Evolutionary conservation across 768 basidiomycete species (phyloP).

Genomic region (Boletales sp.): DNA sequence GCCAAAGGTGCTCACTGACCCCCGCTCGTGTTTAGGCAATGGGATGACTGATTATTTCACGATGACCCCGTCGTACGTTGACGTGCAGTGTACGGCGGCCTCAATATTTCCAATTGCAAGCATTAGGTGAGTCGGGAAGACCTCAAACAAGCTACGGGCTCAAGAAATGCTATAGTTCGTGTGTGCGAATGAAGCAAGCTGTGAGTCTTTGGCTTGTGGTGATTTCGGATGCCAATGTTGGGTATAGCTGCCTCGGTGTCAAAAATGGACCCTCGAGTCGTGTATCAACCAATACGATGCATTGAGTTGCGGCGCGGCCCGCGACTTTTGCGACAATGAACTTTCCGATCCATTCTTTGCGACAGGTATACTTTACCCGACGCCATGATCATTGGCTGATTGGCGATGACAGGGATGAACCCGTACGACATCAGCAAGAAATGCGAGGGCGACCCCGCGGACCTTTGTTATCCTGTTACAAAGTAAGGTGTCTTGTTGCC

Average conservation of each 20-base stretch:
- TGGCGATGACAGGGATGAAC: slow-evolving; percentile 39
- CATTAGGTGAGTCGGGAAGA: slow-evolving; percentile 14
- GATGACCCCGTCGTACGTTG: slow-evolving; percentile 42
- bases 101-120: slow-evolving; percentile 47
- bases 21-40: slow-evolving; percentile 33
- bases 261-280: slow-evolving; percentile 48
- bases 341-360: slow-evolving; percentile 23
- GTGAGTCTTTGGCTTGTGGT: slow-evolving; percentile 21
- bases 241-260: slow-evolving; percentile 66
- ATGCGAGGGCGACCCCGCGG: slow-evolving; percentile 49
- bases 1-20: not conserved
- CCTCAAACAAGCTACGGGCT: not conserved
- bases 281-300: slow-evolving; percentile 69
- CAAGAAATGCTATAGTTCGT: slow-evolving; percentile 18
- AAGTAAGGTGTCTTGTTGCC: slow-evolving; percentile 23
- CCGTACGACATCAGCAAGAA: slow-evolving; percentile 68
- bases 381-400: not conserved
- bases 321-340: slow-evolving; percentile 60
- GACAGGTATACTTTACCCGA: slow-evolving; percentile 28
- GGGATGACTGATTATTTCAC: slow-evolving; percentile 40
- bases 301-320: slow-evolving; percentile 65
- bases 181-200: slow-evolving; percentile 42
- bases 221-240: not conserved
- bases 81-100: slow-evolving; percentile 54
- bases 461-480: slow-evolving; percentile 59